A percentile compares a stretch with the other conserved stretches of the same genome.
Evolutionary conservation across 108 stramenopile species (phyloP).

Genomic region (Poteriospumella lacustris): DNA sequence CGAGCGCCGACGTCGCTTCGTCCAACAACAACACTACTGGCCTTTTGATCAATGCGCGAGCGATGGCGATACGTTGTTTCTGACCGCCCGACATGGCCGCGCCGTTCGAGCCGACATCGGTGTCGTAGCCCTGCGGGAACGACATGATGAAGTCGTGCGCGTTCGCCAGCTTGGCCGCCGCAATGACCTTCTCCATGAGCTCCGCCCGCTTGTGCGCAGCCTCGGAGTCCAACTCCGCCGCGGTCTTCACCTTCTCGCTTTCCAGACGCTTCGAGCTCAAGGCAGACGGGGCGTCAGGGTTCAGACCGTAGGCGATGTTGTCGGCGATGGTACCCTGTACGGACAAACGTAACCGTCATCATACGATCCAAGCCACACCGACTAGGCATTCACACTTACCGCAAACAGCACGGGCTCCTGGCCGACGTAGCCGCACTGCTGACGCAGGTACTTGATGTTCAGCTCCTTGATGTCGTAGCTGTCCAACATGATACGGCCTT

Average conservation of each 20-base stretch:
- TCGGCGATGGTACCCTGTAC: conserved; percentile 26
- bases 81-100: conserved; percentile 53
- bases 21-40: conserved; percentile 75
- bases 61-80: conserved; percentile 71
- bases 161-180: conserved; percentile 77
- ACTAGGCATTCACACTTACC: too few relatives aligned
- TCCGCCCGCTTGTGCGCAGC: too few relatives aligned
- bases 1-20: conserved; percentile 78
- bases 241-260: too few relatives aligned
- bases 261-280: not conserved
- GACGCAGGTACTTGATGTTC: conserved; percentile 66
- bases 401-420: conserved; percentile 29
- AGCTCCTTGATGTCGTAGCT: conserved; percentile 70
- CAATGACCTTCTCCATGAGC: conserved; percentile 46
- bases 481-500: conserved; percentile 67
- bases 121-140: conserved; percentile 56
- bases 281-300: not conserved
- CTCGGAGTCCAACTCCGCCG: too few relatives aligned
- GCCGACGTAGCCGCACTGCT: conserved; percentile 12
- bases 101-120: conserved; percentile 51
- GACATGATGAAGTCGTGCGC: conserved; percentile 69
- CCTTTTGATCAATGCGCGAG: conserved; percentile 67
- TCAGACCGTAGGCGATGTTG: not conserved
- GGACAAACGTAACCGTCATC: too few relatives aligned
- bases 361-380: too few relatives aligned